Conservation (phyloP, 176 grass and related monocot species). For the Alloteropsis semialata region DNA sequence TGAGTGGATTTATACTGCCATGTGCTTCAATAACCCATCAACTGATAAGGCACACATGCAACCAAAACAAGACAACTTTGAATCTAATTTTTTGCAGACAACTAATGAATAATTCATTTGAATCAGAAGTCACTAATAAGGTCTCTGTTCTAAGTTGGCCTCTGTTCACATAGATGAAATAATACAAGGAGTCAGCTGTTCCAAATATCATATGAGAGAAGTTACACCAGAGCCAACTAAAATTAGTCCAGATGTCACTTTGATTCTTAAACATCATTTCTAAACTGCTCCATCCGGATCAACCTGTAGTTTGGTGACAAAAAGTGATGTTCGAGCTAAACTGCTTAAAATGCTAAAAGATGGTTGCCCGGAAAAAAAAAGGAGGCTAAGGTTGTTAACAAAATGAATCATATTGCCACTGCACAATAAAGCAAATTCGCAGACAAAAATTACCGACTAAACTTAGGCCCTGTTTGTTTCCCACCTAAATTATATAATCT, state of each 20-base stretch:
- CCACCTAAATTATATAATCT: too few relatives aligned
- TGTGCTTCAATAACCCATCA: not conserved
- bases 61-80: not conserved
- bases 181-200: not conserved
- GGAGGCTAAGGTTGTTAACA: not conserved
- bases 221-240: not conserved
- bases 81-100: not conserved
- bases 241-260: not conserved
- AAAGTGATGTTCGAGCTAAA: not conserved
- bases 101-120: not conserved
- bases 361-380: too few relatives aligned
- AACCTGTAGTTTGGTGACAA: not conserved
- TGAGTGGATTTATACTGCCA: conserved; percentile 1
- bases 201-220: not conserved
- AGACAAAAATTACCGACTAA: not conserved
- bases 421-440: not conserved
- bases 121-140: not conserved
- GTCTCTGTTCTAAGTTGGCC: too few relatives aligned
- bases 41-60: not conserved
- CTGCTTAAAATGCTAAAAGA: too few relatives aligned
- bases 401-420: not conserved
- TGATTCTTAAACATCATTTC: not conserved
- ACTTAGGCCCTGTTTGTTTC: too few relatives aligned
- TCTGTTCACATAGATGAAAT: not conserved
- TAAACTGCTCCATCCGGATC: not conserved